A percentile compares a stretch with the other conserved stretches of the same genome.
phyloP scores from a whole-genome alignment of 78 protist genomes.

The Cavenderia fasciculata region DNA sequence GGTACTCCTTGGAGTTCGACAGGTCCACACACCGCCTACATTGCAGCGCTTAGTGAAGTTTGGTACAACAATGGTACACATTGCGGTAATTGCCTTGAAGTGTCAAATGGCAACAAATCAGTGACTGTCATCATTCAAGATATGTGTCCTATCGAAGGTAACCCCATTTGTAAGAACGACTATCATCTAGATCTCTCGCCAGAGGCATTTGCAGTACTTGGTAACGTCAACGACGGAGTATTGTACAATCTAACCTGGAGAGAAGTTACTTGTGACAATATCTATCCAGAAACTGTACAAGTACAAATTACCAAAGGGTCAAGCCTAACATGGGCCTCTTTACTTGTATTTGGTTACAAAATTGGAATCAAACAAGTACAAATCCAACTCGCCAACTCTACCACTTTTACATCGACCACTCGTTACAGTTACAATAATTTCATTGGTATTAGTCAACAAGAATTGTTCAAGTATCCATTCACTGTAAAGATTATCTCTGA shows the following conservation, averaged over 20 bases:
- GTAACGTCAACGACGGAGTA: background rate
- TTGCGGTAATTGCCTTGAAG: conserved; percentile 53
- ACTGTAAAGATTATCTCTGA: no score
- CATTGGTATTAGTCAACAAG: no score
- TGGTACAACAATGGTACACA: background rate
- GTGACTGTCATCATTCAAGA: conserved; percentile 17
- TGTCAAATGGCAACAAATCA: background rate
- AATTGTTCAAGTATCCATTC: no score
- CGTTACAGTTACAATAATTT: no score
- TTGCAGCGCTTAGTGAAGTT: background rate
- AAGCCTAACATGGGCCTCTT: no score
- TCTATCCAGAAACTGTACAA: no score
- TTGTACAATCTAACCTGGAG: background rate
- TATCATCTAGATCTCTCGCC: conserved; percentile 32
- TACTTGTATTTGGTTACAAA: no score
- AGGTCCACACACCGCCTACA: conserved; percentile 4
- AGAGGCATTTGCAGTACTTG: background rate
- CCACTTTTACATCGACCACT: no score
- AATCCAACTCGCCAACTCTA: no score
- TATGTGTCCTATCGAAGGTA: background rate
- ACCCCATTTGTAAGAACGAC: conserved; percentile 20
- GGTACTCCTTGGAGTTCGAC: background rate
- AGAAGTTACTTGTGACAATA: conserved; percentile 12
- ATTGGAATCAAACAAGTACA: no score
- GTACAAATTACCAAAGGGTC: no score